Conservation (phyloP, 352 stramenopile species). For the Phytophthora brassicae region DNA sequence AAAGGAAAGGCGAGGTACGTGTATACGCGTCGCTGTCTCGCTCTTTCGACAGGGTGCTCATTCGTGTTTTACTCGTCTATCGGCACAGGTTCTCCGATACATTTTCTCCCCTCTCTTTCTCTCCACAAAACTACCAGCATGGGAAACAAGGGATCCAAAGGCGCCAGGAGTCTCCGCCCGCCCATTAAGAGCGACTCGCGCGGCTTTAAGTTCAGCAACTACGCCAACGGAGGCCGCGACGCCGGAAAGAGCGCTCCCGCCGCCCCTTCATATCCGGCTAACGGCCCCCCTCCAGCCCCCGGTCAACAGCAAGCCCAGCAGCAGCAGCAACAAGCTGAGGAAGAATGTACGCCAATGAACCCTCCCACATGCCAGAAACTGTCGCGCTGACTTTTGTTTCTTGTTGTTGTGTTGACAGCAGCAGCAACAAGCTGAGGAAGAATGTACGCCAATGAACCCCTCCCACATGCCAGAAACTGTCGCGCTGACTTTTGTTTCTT, state of each 20-base stretch:
- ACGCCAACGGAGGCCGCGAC: constrained; percentile 51
- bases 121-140: constrained; percentile 39
- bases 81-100: constrained; percentile 35
- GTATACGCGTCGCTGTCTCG: constrained; percentile 6
- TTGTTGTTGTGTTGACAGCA: too few relatives aligned
- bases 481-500: constrained; percentile 11
- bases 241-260: constrained; percentile 72
- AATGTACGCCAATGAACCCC: constrained; percentile 51
- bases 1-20: constrained; percentile 34
- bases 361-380: too few relatives aligned
- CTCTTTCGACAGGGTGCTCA: too few relatives aligned
- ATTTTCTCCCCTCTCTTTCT: constrained; percentile 3
- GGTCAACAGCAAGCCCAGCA: constrained; percentile 26
- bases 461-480: neutral
- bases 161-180: constrained; percentile 58
- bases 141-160: constrained; percentile 87
- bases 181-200: constrained; percentile 86
- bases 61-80: constrained; percentile 40
- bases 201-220: constrained; percentile 74
- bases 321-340: constrained; percentile 37
- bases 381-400: too few relatives aligned
- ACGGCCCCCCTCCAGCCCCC: constrained; percentile 33
- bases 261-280: constrained; percentile 58
- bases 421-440: constrained; percentile 46
- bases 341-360: constrained; percentile 62